Conservation (phyloP, 164 flowering plant species). For the Amborella trichopoda region DNA sequence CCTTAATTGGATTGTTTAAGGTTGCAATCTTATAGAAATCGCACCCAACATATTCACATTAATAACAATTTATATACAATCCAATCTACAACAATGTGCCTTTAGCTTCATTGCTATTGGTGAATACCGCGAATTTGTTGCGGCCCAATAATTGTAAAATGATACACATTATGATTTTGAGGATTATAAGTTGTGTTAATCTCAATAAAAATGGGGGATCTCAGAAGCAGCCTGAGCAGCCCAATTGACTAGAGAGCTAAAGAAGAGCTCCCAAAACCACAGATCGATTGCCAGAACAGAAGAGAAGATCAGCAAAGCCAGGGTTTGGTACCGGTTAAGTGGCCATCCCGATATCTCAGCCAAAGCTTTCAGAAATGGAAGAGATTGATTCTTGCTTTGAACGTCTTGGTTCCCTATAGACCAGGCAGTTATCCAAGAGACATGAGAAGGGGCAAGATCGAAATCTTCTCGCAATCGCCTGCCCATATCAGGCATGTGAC, state of each 20-base stretch:
- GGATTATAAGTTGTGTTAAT: constrained; percentile 3
- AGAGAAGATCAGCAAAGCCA: constrained; percentile 73
- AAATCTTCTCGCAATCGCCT: constrained; percentile 78
- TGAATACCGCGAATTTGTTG: too few species aligned
- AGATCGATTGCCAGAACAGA: constrained; percentile 82
- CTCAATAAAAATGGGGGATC: constrained; percentile 23
- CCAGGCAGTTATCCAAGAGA: constrained; percentile 95
- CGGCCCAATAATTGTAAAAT: too few species aligned
- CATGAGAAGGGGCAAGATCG: constrained; percentile 56
- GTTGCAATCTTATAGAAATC: too few species aligned
- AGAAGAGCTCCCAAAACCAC: constrained; percentile 94
- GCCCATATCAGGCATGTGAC: constrained; percentile 99
- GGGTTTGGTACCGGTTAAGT: constrained; percentile 76
- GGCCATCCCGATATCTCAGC: constrained; percentile 85
- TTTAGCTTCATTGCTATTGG: too few species aligned
- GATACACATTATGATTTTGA: too few species aligned
- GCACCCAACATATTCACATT: too few species aligned
- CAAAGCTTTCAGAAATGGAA: constrained; percentile 56
- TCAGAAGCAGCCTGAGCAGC: constrained; percentile 36
- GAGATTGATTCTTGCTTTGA: constrained; percentile 27
- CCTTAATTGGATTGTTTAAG: too few species aligned
- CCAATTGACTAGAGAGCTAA: constrained; percentile 52
- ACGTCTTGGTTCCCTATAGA: constrained; percentile 49
- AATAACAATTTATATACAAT: too few species aligned
- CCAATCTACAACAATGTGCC: too few species aligned